Evolutionary conservation across 2,329 filamentous ascomycete species (phyloP).

Genomic region (Calonectria pseudoturangicola): DNA sequence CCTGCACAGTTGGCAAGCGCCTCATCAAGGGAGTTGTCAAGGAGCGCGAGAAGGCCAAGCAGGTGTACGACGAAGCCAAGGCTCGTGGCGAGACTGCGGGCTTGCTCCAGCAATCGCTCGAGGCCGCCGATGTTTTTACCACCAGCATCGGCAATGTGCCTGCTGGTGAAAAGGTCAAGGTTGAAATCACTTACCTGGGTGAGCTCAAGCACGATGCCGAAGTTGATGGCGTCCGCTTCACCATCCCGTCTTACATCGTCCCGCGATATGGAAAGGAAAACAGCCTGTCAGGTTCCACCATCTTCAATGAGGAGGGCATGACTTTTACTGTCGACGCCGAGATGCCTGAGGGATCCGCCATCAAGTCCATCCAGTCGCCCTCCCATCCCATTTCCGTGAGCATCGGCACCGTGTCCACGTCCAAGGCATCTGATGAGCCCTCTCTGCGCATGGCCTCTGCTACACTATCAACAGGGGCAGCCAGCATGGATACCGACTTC

Average conservation of each 20-base stretch:
- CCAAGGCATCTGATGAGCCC: conserved; percentile 65
- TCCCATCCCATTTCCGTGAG: conserved; percentile 80
- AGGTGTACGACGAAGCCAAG: conserved; percentile 76
- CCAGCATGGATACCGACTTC: conserved; percentile 78
- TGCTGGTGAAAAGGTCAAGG: conserved; percentile 71
- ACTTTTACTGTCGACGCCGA: conserved; percentile 60
- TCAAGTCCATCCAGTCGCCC: conserved; percentile 79
- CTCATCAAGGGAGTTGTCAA: conserved; percentile 80
- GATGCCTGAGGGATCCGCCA: conserved; percentile 72
- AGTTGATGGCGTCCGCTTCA: conserved; percentile 80
- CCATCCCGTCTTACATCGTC: conserved; percentile 79
- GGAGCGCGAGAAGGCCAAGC: conserved; percentile 76
- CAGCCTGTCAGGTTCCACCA: conserved; percentile 35
- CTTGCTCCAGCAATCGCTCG: conserved; percentile 76
- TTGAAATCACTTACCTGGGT: conserved; percentile 80
- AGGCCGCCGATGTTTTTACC: conserved; percentile 79
- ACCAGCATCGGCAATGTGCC: conserved; percentile 82
- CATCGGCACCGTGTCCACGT: conserved; percentile 72
- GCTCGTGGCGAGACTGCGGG: conserved; percentile 76
- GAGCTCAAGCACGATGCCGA: conserved; percentile 84
- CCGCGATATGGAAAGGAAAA: conserved; percentile 75
- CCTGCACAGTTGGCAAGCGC: conserved; percentile 76
- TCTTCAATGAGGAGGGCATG: conserved; percentile 45
- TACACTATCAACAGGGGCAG: conserved; percentile 70
- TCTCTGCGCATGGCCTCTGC: conserved; percentile 77